Base-by-base conservation (phyloP, 163 green algal species). In the Scenedesmus sp. region DNA sequence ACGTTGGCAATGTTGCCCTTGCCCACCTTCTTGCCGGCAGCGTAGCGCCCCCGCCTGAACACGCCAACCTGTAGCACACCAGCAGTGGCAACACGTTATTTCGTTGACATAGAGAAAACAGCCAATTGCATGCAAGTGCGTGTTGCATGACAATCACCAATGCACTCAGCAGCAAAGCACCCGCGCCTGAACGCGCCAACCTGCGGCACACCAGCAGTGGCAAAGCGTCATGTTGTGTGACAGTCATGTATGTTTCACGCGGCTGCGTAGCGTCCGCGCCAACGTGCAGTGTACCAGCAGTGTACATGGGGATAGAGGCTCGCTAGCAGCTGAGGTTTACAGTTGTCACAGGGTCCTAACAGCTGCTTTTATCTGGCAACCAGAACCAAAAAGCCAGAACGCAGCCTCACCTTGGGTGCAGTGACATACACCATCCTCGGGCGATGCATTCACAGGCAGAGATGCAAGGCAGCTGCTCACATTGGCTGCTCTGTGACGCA, bases 21-120 rank as follows among this genome's bases (percentile, higher is more conserved):
- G 95, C 97, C 97, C 26, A 98, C 93, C 82, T 96, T 95, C 95
- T 98, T 99, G 88, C 96, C 96, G 79, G 95, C 97, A 59, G 96
- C 93, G 85, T 98, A 99, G 62, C 95, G 94, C 20, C 96, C 97
- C 46, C 97, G 95, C 34, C 97, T 93, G 92, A 98, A 94, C 54
- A 98, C 94, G 82, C 97, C 97, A 10, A 98, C 96, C 96, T 98
- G 92, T 60, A 85, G 93, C 66, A 85, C 0, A 59, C 34, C n/a
- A 62, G 26, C 10, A 5, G 46, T 23, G 60, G 34, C n/a, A 54
- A 34, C 87, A 86, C 34, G 0, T 46, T 46, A 46, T 46, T 46
- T 46, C 34, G 7, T 76, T 55, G 67, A 67, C 6, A n/a, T 52
- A 46, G 34, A 46, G 34, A 46, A 46, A 46, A 46, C 34, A 46